These are phyloP conservation scores for Lactarius tabidus DNA, from an alignment of 768 basidiomycete genomes.

Conservation along the genomic window DNA sequence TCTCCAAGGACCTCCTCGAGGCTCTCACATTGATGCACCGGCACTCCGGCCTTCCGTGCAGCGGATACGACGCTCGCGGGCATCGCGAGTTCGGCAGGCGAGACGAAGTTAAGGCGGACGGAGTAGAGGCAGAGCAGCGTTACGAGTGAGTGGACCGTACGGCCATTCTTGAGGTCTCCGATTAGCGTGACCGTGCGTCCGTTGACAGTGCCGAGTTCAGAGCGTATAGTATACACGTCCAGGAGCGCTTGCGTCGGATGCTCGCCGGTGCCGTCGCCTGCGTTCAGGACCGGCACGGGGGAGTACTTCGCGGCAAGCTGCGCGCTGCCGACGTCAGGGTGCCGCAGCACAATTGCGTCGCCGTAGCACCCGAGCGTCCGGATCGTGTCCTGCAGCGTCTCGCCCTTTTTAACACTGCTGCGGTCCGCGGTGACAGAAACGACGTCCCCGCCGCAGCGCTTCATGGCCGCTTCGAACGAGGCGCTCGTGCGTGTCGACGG, in stretches of 20 bases:
- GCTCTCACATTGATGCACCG: constrained; percentile 77
- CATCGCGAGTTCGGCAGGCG: constrained; percentile 85
- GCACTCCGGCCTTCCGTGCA: constrained; percentile 79
- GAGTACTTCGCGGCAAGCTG: constrained; percentile 95
- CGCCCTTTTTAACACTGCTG: constrained; percentile 92
- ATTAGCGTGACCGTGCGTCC: constrained; percentile 89
- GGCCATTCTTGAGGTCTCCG: constrained; percentile 96
- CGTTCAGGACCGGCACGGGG: constrained; percentile 93
- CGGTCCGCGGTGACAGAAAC: constrained; percentile 76
- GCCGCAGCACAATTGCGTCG: constrained; percentile 91
- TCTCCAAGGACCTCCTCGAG: constrained; percentile 87
- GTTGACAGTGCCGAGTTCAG: constrained; percentile 96
- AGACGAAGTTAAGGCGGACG: constrained; percentile 93
- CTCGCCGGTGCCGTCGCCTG: constrained; percentile 95
- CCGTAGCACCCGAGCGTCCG: constrained; percentile 93
- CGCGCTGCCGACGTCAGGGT: constrained; percentile 92
- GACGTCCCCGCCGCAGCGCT: constrained; percentile 93
- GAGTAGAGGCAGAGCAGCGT: constrained; percentile 87
- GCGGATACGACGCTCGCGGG: constrained; percentile 78
- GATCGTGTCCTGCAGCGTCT: constrained; percentile 88
- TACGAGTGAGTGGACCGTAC: constrained; percentile 95
- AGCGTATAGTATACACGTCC: constrained; percentile 93
- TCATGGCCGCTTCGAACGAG: constrained; percentile 99
- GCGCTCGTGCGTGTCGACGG: constrained; percentile 93
- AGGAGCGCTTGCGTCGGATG: constrained; percentile 93